Conservation (phyloP, 2,329 filamentous ascomycete genomes). For the Diaporthe longicolla region DNA sequence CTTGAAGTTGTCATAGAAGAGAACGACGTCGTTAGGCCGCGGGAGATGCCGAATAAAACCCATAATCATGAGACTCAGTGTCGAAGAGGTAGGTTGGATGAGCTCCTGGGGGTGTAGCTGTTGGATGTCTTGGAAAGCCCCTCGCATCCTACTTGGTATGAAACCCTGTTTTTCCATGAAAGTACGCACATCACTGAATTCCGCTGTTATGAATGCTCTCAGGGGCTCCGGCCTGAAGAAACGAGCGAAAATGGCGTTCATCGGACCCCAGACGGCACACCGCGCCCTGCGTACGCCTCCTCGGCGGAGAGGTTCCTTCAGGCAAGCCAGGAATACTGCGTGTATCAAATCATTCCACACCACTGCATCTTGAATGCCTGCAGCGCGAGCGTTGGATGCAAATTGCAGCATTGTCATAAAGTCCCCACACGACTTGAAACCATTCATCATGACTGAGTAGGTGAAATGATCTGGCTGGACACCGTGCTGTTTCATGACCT, state of each 20-base stretch:
- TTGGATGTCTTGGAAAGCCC: conserved; percentile 44
- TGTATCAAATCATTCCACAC: conserved; percentile 68
- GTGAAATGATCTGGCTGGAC: conserved; percentile 76
- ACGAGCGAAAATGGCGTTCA: conserved; percentile 65
- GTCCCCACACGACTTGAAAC: conserved; percentile 73
- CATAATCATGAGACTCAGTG: conserved; percentile 62
- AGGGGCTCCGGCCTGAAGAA: conserved; percentile 63
- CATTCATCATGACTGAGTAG: conserved; percentile 78
- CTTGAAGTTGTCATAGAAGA: conserved; percentile 64
- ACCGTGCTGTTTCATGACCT: conserved; percentile 71
- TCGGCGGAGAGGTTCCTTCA: conserved; percentile 55
- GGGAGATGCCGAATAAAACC: conserved; percentile 60
- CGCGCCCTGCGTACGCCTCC: conserved; percentile 38
- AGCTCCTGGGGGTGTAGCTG: conserved; percentile 38
- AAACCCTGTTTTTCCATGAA: conserved; percentile 25
- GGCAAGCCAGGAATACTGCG: conserved; percentile 61
- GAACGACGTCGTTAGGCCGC: conserved; percentile 56
- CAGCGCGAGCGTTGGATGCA: conserved; percentile 65
- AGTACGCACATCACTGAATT: conserved; percentile 42
- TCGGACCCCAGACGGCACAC: conserved; percentile 57
- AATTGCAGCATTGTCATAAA: conserved; percentile 67
- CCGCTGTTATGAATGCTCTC: conserved; percentile 52
- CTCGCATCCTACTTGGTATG: conserved; percentile 39
- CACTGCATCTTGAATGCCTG: conserved; percentile 61
- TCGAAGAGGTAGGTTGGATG: conserved; percentile 55